phyloP scores from a whole-genome alignment of 2,329 filamentous ascomycete genomes.

The Calycina herbarum region DNA sequence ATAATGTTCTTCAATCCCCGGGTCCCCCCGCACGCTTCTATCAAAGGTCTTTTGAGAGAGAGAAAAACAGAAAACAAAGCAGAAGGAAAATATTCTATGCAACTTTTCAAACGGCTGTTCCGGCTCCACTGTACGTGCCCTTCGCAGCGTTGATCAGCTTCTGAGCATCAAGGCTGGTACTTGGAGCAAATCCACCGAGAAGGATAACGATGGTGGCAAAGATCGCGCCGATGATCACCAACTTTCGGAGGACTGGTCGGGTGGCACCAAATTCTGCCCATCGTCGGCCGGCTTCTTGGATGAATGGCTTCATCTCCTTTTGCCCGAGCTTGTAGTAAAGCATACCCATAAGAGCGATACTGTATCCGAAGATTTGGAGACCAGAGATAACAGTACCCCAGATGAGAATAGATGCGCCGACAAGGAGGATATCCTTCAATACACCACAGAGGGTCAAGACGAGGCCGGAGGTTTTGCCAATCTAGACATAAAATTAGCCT shows the following conservation, averaged over 20 bases:
- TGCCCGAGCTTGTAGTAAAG: slow-evolving; percentile 84
- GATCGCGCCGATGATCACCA: slow-evolving; percentile 66
- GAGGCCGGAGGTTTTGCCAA: slow-evolving; percentile 83
- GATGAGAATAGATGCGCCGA: slow-evolving; percentile 76
- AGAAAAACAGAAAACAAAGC: not conserved
- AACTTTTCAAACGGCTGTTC: not conserved
- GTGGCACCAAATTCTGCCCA: slow-evolving; percentile 85
- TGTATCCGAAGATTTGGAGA: slow-evolving; percentile 82
- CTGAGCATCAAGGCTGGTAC: slow-evolving; percentile 53
- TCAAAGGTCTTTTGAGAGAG: not conserved
- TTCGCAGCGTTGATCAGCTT: slow-evolving; percentile 35
- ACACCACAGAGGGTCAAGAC: slow-evolving; percentile 86
- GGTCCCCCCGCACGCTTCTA: not conserved
- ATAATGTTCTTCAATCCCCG: not conserved
- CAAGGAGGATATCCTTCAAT: slow-evolving; percentile 83
- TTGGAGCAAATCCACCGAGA: slow-evolving; percentile 65
- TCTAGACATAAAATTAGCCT: slow-evolving; percentile 49
- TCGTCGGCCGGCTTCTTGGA: slow-evolving; percentile 68
- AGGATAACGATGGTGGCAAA: slow-evolving; percentile 68
- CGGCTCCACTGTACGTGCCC: slow-evolving; percentile 25
- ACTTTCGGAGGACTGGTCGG: slow-evolving; percentile 75
- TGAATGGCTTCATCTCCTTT: slow-evolving; percentile 80
- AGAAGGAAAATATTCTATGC: not conserved
- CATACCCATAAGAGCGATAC: slow-evolving; percentile 75
- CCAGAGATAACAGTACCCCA: slow-evolving; percentile 74